These are phyloP conservation scores for Toxicodendron radicans DNA, from an alignment of 345 rosid species.

Conservation along the genomic window DNA sequence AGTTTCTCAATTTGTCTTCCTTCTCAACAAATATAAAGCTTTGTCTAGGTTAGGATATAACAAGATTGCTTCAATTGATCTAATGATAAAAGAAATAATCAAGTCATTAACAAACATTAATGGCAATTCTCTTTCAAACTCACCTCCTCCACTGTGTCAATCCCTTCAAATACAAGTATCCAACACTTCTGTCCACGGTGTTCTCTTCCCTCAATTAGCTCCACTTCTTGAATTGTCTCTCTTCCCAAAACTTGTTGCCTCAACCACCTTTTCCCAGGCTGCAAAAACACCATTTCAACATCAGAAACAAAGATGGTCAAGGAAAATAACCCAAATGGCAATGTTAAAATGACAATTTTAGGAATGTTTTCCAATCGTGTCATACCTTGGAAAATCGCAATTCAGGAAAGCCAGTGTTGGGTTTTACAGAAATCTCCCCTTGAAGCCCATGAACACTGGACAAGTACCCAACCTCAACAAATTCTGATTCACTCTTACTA, in stretches of 20 bases:
- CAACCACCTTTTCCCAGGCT: constrained; percentile 95
- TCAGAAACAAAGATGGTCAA: neutral
- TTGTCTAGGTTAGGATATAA: neutral
- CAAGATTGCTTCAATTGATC: neutral
- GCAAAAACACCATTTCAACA: constrained; percentile 16
- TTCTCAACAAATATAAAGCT: neutral
- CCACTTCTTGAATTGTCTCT: constrained; percentile 68
- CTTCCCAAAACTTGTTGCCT: constrained; percentile 61
- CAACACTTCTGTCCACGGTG: constrained; percentile 76
- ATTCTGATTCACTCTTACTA: constrained; percentile 33
- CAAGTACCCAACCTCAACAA: constrained; percentile 76
- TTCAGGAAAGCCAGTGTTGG: constrained; percentile 82
- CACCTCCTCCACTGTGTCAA: constrained; percentile 74
- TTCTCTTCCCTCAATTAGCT: constrained; percentile 76
- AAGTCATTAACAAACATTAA: neutral
- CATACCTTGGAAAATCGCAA: constrained; percentile 70
- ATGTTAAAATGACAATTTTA: neutral
- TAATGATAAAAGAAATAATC: neutral
- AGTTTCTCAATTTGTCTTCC: neutral
- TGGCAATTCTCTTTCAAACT: constrained; percentile 8
- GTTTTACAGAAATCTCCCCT: constrained; percentile 78
- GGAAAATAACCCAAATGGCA: neutral
- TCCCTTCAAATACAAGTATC: constrained; percentile 76
- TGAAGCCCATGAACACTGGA: constrained; percentile 77
- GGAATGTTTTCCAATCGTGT: neutral